A percentile compares a stretch with the other conserved stretches of the same genome.
Conservation (phyloP, 2,329 filamentous ascomycete species). For the Botryotinia convoluta region DNA sequence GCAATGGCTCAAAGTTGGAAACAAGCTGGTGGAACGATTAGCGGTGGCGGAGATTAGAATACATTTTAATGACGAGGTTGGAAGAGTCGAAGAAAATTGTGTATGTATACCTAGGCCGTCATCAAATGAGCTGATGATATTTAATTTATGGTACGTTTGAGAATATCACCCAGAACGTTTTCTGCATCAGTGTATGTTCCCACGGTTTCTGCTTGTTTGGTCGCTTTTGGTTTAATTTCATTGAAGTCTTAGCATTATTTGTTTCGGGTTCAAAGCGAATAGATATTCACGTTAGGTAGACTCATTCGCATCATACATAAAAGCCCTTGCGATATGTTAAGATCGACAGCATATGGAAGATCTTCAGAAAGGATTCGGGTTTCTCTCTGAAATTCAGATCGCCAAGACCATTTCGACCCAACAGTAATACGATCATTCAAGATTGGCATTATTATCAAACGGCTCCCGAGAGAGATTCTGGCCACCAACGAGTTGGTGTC, state of each 20-base stretch:
- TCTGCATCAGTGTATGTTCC: neutral
- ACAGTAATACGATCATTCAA: neutral
- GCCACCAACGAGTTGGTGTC: neutral
- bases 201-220: neutral
- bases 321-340: neutral
- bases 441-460: neutral
- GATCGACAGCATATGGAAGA: neutral
- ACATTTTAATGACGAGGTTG: neutral
- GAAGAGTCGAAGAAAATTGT: neutral
- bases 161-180: neutral
- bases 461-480: neutral
- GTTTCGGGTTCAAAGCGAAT: too few relatives aligned
- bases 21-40: conserved; percentile 34
- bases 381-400: neutral
- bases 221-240: neutral
- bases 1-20: conserved; percentile 78
- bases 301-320: neutral
- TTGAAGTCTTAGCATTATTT: neutral
- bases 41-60: conserved; percentile 13
- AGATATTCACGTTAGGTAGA: too few relatives aligned
- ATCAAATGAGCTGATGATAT: neutral
- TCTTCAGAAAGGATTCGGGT: neutral
- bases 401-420: neutral
- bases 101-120: conserved; percentile 4
- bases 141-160: conserved; percentile 2